Evolutionary conservation across 2,329 filamentous ascomycete species (phyloP), one percentile per base, ranked within the genome.

Genomic region (Colletotrichum plurivorum): DNA sequence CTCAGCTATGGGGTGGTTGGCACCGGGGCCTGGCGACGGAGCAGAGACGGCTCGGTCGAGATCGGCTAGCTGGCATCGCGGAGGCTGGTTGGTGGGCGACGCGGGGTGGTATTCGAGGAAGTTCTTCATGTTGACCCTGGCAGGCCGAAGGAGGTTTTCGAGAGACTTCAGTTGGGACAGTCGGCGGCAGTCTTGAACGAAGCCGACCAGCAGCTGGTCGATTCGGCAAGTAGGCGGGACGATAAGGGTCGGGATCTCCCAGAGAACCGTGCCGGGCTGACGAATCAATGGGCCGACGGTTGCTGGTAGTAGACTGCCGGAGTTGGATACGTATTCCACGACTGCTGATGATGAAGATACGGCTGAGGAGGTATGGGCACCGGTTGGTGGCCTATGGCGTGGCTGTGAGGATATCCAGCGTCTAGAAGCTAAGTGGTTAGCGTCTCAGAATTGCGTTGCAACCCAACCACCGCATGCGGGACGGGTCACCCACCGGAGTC

Each of bases 111-210:
- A 75, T 52, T 76, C 75, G 39, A 80, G 69, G 41, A 82, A 73
- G 3, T 75, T 76, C 63, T 78, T 77, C 51, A 81, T 64, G 54
- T 81, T 78, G 36, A 78, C 77, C 55, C 72, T 74, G n/a, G 71
- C 58, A 39, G 80, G 77, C 4, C 80, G 78, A 22, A 78, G 74
- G 6, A 81, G 74, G 41, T 76, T 71, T 53, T 73, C 74, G 18
- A 73, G 74, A 41, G 73, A 73, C 69, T 71, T 73, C 57, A 73
- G 67, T 46, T 73, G 71, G n/a, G 76, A 74, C 53, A 80, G 75
- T 55, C 74, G 75, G 49, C 76, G 79, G 65, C 80, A 79, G 63
- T 79, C 75, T 52, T 79, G 76, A 16, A 82, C 69, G 52, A 83
- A 78, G 55, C 78, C 75, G 41, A 76, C 71, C n/a, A 81, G 63